Base-by-base conservation (phyloP, 163 green algal species). In the Trebouxiophyceae sp. region DNA sequence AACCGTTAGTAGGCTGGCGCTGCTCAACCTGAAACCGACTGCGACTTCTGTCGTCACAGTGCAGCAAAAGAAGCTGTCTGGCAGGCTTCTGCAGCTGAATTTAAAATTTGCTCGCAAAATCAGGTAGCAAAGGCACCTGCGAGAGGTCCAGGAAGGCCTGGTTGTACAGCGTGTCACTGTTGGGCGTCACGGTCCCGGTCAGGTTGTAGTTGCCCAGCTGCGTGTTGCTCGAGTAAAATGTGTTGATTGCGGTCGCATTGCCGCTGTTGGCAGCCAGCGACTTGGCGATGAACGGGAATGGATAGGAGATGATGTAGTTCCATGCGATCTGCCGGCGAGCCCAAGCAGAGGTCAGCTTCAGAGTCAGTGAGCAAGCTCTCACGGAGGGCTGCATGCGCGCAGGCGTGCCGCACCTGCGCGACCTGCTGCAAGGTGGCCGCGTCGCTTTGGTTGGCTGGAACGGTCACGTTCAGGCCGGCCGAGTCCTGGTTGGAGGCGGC, bases 201-300 rank as follows among this genome's bases (percentile, higher is more conserved):
- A 47, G 54, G n/a, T 63, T 63, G 27, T 32, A 61, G 62, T 26
- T 50, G n/a, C 54, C 54, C 8, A 63, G 33, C 5, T 32, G 26
- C 3, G 24, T 5, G n/a, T 33, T 61, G 2, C 32, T 32, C 2
- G 6, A 12, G 26, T 63, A 45, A 33, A 57, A 69, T 3, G 32
- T 62, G 33, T 69, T 69, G 50, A 57, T 33, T 44, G 29, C 26
- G n/a, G 63, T 69, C 24, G 54, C 63, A 29, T 69, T 69, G 4
- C n/a, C 33, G 26, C 54, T 69, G n/a, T 28, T 26, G 44, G 33
- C 24, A 29, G 63, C 63, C 12, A 57, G 5, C 3, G 33, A 57
- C 31, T 69, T 63, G 54, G 63, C 54, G 8, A 63, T 2, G 12
- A 69, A 5, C 3, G 63, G 54, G 26, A 69, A 16, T 6, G 63